Evolutionary conservation across 106 monocot genomes (phyloP), one percentile per base, ranked within the genome.

Genomic region (Vanilla planifolia): DNA sequence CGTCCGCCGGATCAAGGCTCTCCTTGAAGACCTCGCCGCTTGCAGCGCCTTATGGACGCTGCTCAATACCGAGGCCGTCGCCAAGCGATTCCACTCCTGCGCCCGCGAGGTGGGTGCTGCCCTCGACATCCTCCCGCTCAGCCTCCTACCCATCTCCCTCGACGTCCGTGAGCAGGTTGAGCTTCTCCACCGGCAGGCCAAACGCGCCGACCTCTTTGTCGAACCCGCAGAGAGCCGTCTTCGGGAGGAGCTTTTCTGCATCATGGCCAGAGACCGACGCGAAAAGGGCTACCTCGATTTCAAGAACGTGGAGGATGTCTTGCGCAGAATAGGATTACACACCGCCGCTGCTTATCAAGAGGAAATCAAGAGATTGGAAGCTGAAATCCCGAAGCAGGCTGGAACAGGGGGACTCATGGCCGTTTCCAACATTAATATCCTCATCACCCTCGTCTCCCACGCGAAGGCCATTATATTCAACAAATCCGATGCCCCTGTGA

Each of bases 371-470:
- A 63, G 42, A 35, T 48, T 81, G 6, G 67, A 66, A 39, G 26
- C 59, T 0, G 76, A 81, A 53, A 32, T 60, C 8, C 21, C 27
- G 1, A 67, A 64, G 50, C 81, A 81, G 59, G 81, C 81, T 6
- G 81, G 81, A 29, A 81, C 81, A 13, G 81, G 81, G 2, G 81
- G 81, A 4, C 33, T 81, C 10, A 60, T 81, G n/a, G 81, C 69
- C 8, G 55, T 81, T 2, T 72, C 72, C 17, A 76, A 69, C 43
- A 51, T 81, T 24, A 68, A 73, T 40, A 67, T 8, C 45, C 68
- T 81, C 17, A 65, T 81, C 22, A 10, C 64, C 15, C 41, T 81
- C 5, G 28, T 77, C 14, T 44, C 57, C 8, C 45, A 62, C 29
- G 23, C 58, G 2, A 71, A 59, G 20, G 43, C 71, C 1, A 21